Evolutionary conservation across 1,139 yeast species (phyloP).

Genomic region (Scheffersomyces segobiensis): DNA sequence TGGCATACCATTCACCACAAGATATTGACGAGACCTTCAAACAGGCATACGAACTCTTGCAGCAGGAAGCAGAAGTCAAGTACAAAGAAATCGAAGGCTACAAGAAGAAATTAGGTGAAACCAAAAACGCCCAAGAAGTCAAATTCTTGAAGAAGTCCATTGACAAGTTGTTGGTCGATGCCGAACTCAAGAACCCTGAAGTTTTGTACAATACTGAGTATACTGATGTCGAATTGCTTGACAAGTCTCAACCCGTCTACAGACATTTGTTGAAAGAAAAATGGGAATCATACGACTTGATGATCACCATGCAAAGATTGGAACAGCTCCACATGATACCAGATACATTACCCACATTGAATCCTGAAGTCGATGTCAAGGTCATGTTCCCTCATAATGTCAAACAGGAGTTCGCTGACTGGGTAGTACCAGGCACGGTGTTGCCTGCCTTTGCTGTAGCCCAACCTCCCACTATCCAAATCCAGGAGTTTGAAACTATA

Average conservation of each 20-base stretch:
- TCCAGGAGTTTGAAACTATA: conserved; percentile 66
- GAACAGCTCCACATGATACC: conserved; percentile 87
- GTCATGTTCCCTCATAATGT: conserved; percentile 74
- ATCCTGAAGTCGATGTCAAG: conserved; percentile 77
- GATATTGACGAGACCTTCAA: conserved; percentile 74
- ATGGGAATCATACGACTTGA: conserved; percentile 71
- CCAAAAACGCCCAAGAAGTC: conserved; percentile 8
- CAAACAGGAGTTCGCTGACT: conserved; percentile 47
- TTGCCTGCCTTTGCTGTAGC: conserved; percentile 73
- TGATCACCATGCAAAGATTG: conserved; percentile 83
- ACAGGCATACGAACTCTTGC: conserved; percentile 61
- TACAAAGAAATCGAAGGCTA: conserved; percentile 20
- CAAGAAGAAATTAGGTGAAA: conserved; percentile 2
- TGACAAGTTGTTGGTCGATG: conserved; percentile 31
- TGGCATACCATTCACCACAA: conserved; percentile 61
- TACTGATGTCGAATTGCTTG: conserved; percentile 48
- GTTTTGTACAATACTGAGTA: conserved; percentile 66
- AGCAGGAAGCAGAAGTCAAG: conserved; percentile 38
- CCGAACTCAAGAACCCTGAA: conserved; percentile 79
- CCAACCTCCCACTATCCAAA: conserved; percentile 70
- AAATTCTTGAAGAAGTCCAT: conserved; percentile 12
- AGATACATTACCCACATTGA: conserved; percentile 87
- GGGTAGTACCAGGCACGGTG: conserved; percentile 78
- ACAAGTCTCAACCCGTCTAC: conserved; percentile 76
- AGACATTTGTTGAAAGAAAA: conserved; percentile 64